phyloP scores from a whole-genome alignment of 345 rosid species.

The Citrus unshiu region DNA sequence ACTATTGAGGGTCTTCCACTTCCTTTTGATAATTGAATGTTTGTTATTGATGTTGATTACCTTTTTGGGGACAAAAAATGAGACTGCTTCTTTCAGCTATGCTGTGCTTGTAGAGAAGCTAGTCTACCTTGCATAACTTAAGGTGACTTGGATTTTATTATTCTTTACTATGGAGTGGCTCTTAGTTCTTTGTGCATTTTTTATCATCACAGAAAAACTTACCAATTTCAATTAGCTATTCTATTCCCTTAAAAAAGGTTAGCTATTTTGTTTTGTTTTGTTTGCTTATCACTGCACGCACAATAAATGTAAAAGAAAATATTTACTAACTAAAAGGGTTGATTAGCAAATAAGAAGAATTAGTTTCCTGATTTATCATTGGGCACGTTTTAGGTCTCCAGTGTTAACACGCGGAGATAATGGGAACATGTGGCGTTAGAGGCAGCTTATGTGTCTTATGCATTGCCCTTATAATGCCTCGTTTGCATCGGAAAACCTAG shows the following conservation, averaged over 20 bases:
- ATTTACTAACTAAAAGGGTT: neutral
- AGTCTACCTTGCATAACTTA: neutral
- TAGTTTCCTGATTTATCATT: neutral
- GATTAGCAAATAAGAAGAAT: neutral
- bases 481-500: constrained; percentile 15
- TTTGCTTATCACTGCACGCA: neutral
- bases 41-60: neutral
- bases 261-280: neutral
- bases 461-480: constrained; percentile 6
- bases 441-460: constrained; percentile 1
- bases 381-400: constrained; percentile 4
- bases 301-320: neutral
- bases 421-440: constrained; percentile 13
- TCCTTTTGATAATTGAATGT: neutral
- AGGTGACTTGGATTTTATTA: neutral
- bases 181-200: neutral
- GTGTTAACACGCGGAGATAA: constrained; percentile 7
- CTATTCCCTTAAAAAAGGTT: neutral
- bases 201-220: neutral
- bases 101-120: neutral
- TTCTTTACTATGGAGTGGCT: neutral
- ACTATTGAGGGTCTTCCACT: neutral
- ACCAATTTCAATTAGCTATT: neutral
- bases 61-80: neutral
- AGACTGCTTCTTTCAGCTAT: neutral